Conservation (phyloP, 192 early-diverging fungal genomes). For the Coemansia sp. region DNA sequence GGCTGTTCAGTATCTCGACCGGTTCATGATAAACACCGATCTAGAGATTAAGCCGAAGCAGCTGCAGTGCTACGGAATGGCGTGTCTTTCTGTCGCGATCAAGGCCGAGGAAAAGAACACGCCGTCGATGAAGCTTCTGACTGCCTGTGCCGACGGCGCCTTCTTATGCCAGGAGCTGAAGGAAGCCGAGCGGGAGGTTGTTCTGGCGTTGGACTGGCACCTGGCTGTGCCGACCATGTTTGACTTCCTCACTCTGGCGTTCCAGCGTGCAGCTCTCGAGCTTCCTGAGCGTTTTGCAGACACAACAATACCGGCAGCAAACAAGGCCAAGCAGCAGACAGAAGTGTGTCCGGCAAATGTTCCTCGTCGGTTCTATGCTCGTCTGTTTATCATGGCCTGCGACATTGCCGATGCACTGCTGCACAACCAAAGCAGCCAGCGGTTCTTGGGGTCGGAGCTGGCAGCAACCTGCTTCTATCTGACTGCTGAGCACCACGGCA, state of each 20-base stretch:
- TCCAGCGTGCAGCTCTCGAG: slow-evolving; percentile 46
- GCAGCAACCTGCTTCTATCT: slow-evolving; percentile 55
- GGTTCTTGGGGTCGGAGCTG: slow-evolving; percentile 32
- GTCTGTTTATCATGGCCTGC: slow-evolving; percentile 38
- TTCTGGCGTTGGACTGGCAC: slow-evolving; percentile 45
- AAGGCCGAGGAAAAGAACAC: slow-evolving; percentile 54
- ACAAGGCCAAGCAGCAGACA: neutral
- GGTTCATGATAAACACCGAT: slow-evolving; percentile 34
- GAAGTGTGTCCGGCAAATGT: slow-evolving; percentile 13
- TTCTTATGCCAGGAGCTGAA: slow-evolving; percentile 48
- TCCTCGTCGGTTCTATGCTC: slow-evolving; percentile 27
- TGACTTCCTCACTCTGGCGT: slow-evolving; percentile 43
- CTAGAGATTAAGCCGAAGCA: slow-evolving; percentile 34
- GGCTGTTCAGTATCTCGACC: slow-evolving; percentile 52
- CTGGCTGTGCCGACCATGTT: slow-evolving; percentile 49
- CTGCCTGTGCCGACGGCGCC: slow-evolving; percentile 50
- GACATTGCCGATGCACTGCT: slow-evolving; percentile 47
- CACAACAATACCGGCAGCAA: slow-evolving; percentile 1
- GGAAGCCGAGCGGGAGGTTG: slow-evolving; percentile 50
- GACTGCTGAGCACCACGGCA: slow-evolving; percentile 22
- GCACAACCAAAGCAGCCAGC: slow-evolving; percentile 35
- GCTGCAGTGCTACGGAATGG: slow-evolving; percentile 57
- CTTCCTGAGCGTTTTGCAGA: slow-evolving; percentile 36
- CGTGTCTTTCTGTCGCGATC: slow-evolving; percentile 55
- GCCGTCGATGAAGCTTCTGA: slow-evolving; percentile 49